phyloP scores from a whole-genome alignment of 2,329 filamentous ascomycete species.

The Alternaria sp. region DNA sequence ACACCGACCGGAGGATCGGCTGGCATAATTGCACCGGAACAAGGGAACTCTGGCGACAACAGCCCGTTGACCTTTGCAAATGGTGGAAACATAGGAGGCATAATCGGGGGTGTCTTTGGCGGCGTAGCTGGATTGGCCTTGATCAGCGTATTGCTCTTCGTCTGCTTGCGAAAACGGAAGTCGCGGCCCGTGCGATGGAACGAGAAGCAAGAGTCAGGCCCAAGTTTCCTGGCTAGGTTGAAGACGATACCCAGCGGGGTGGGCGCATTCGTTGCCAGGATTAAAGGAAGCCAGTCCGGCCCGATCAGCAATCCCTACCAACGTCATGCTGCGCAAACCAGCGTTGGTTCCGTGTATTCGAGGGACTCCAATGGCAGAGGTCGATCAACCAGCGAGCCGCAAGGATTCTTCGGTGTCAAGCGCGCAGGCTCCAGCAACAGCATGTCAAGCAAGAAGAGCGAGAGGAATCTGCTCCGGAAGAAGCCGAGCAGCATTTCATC shows the following conservation, averaged over 20 bases:
- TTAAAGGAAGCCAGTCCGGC: conserved; percentile 37
- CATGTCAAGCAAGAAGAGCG: conserved; percentile 41
- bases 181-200: conserved; percentile 24
- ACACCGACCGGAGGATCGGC: conserved; percentile 32
- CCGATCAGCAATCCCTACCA: conserved; percentile 38
- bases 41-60: conserved; percentile 16
- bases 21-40: conserved; percentile 39
- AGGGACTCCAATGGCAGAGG: conserved; percentile 30
- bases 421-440: conserved; percentile 37
- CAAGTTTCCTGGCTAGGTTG: conserved; percentile 25
- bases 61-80: conserved; percentile 28
- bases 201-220: conserved; percentile 22
- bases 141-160: conserved; percentile 41
- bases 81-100: conserved; percentile 36
- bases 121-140: conserved; percentile 42
- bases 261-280: conserved; percentile 31
- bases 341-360: conserved; percentile 44
- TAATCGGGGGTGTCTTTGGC: conserved; percentile 45
- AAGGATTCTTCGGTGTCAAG: conserved; percentile 29
- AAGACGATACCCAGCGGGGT: conserved; percentile 30
- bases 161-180: conserved; percentile 43
- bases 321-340: conserved; percentile 37
- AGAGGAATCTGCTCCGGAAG: conserved; percentile 38
- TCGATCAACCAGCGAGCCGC: conserved; percentile 39
- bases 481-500: conserved; percentile 39